Evolutionary conservation across 495 filamentous ascomycete genomes (phyloP).

Genomic region (Aspergillus affinis): DNA sequence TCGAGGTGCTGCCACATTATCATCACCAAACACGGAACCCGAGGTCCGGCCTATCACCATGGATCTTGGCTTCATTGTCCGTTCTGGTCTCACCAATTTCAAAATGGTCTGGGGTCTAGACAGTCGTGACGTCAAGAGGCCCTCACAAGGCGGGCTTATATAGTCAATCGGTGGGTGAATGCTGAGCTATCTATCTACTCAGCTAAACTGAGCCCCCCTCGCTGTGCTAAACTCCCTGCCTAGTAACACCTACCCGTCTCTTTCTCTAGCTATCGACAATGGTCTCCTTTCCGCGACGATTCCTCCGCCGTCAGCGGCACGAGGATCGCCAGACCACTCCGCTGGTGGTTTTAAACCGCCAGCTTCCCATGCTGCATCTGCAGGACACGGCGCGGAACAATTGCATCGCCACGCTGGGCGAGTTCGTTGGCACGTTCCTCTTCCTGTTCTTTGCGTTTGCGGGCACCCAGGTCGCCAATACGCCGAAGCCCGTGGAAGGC

Average conservation of each 20-base stretch:
- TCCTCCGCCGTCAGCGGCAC: not conserved
- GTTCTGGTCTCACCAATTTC: not conserved
- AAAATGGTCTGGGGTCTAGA: not conserved
- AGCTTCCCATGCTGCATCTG: conserved; percentile 43
- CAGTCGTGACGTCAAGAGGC: not conserved
- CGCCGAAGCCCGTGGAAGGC: conserved; percentile 33
- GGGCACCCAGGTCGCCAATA: conserved; percentile 72
- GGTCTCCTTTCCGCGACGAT: not conserved
- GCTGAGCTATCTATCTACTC: too few relatives aligned
- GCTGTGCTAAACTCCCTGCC: too few relatives aligned
- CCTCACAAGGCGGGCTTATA: too few relatives aligned
- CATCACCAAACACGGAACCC: not conserved
- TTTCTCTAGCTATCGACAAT: too few relatives aligned
- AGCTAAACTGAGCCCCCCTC: too few relatives aligned
- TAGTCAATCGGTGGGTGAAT: too few relatives aligned
- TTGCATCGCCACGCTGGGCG: conserved; percentile 61
- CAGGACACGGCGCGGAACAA: conserved; percentile 45
- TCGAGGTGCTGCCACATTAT: not conserved
- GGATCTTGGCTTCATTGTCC: not conserved
- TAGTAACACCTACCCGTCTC: too few relatives aligned
- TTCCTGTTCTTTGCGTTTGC: conserved; percentile 84
- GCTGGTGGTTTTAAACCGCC: conserved; percentile 10
- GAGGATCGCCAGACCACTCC: not conserved
- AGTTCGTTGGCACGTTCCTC: conserved; percentile 78
- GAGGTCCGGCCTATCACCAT: not conserved